Evolutionary conservation across 148 eudicot genomes (phyloP).

Genomic region (Rhododendron ferrugineum): DNA sequence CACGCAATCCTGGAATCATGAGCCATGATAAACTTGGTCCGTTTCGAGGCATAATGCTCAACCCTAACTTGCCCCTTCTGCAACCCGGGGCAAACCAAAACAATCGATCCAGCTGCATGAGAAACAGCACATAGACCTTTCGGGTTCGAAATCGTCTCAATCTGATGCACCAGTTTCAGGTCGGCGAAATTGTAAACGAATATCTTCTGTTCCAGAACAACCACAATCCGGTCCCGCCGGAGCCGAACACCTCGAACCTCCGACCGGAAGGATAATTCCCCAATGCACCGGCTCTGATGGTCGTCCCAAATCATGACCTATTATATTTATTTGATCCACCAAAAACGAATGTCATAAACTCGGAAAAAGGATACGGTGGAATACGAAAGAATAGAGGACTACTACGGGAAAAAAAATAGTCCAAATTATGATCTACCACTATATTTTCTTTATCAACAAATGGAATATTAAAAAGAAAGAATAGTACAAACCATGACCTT

Average conservation of each 20-base stretch:
- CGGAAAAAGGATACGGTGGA: not conserved
- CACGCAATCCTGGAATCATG: constrained; percentile 87
- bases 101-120: constrained; percentile 50
- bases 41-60: constrained; percentile 72
- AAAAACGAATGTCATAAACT: not conserved
- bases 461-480: not conserved
- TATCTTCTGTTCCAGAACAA: constrained; percentile 74
- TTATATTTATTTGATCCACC: not conserved
- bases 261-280: constrained; percentile 78
- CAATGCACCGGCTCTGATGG: constrained; percentile 79
- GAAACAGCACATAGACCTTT: constrained; percentile 83
- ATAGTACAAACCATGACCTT: constrained; percentile 35
- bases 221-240: constrained; percentile 67
- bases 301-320: constrained; percentile 84
- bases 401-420: not conserved
- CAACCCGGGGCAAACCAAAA: constrained; percentile 78
- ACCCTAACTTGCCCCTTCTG: constrained; percentile 83
- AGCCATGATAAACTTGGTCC: constrained; percentile 82
- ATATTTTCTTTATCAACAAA: not conserved
- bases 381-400: not conserved
- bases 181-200: constrained; percentile 78
- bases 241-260: constrained; percentile 78
- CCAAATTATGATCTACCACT: constrained; percentile 30
- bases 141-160: constrained; percentile 76
- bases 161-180: constrained; percentile 74